Evolutionary conservation across 768 basidiomycete genomes (phyloP).

Genomic region (Amanita rimosa): DNA sequence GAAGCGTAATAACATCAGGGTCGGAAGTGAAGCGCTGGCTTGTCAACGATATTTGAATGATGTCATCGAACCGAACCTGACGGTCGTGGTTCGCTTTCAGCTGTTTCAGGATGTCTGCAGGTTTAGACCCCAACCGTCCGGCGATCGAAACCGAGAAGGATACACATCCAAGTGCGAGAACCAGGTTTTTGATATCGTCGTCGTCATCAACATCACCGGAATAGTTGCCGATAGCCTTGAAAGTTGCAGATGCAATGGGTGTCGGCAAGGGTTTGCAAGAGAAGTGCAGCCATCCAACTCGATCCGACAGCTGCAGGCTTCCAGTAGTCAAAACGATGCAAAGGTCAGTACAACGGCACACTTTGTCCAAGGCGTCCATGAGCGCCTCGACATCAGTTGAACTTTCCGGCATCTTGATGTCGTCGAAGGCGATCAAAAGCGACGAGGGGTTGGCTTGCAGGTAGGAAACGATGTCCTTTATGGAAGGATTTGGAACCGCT

Average conservation of each 20-base stretch:
- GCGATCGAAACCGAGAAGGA: neutral
- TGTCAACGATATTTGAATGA: neutral
- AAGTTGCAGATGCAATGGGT: neutral
- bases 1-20: neutral
- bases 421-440: neutral
- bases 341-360: neutral
- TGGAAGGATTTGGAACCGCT: neutral
- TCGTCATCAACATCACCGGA: neutral
- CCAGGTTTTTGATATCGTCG: neutral
- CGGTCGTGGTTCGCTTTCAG: neutral
- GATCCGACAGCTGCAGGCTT: neutral
- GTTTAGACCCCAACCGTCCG: neutral
- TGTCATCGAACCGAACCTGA: neutral
- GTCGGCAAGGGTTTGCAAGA: neutral
- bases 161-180: neutral
- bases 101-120: neutral
- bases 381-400: neutral
- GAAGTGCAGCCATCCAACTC: neutral
- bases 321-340: neutral
- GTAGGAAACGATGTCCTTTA: neutral
- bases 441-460: neutral
- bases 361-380: neutral
- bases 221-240: neutral
- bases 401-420: neutral
- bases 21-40: neutral